A percentile compares a stretch with the other conserved stretches of the same genome.
Evolutionary conservation across 2,329 filamentous ascomycete species (phyloP).

Genomic region (Aureobasidium sp.): DNA sequence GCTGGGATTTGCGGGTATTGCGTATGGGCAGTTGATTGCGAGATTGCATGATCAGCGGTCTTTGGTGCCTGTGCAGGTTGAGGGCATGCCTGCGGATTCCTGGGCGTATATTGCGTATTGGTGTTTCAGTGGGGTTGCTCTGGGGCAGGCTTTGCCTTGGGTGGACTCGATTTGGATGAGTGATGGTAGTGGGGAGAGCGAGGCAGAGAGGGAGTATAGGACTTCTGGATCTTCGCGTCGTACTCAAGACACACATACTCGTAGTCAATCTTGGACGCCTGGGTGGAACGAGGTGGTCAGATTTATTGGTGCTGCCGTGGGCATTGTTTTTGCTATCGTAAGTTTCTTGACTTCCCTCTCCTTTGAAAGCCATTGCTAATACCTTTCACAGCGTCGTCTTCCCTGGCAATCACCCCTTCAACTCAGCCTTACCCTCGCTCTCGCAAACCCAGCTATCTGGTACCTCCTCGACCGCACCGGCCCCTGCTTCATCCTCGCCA

Average conservation of each 20-base stretch:
- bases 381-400: conserved; percentile 62
- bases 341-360: conserved; percentile 37
- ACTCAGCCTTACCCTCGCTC: conserved; percentile 76
- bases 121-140: conserved; percentile 67
- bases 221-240: neutral
- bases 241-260: conserved; percentile 10
- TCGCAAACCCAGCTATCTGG: conserved; percentile 91
- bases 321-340: conserved; percentile 75
- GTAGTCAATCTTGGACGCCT: conserved; percentile 29
- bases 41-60: conserved; percentile 65
- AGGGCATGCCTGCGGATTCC: conserved; percentile 44
- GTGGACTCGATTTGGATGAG: conserved; percentile 67
- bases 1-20: conserved; percentile 69
- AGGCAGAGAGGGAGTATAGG: conserved; percentile 17
- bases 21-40: conserved; percentile 77
- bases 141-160: conserved; percentile 77
- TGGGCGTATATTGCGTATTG: conserved; percentile 70
- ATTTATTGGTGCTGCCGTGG: conserved; percentile 62
- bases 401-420: conserved; percentile 95
- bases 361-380: no score
- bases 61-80: conserved; percentile 54
- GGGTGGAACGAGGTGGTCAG: conserved; percentile 70
- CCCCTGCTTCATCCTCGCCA: conserved; percentile 72
- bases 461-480: conserved; percentile 89
- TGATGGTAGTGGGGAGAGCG: conserved; percentile 29